These are phyloP conservation scores for Aspergillus sp. DNA, from an alignment of 2,329 filamentous ascomycete species.

Conservation along the genomic window DNA sequence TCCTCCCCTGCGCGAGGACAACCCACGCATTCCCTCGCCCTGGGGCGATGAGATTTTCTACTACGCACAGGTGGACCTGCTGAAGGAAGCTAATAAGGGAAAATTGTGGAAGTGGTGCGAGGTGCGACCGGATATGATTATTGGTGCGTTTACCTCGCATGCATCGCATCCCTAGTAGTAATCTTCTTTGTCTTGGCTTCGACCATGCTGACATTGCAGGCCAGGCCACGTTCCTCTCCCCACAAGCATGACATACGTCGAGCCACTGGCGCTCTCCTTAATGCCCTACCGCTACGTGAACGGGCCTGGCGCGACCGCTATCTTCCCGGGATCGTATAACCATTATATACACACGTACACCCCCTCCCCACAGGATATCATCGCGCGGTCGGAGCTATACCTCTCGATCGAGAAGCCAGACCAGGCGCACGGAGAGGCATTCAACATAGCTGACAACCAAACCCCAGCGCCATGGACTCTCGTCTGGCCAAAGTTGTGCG, in stretches of 20 bases:
- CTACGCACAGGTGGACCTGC: conserved; percentile 51
- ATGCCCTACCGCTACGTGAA: conserved; percentile 42
- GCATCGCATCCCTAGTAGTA: background rate
- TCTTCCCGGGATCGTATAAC: conserved; percentile 43
- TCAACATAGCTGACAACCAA: conserved; percentile 34
- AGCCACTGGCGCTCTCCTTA: conserved; percentile 46
- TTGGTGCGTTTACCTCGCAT: conserved; percentile 22
- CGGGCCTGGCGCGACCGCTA: conserved; percentile 39
- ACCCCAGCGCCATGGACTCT: conserved; percentile 19
- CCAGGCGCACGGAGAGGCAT: conserved; percentile 23
- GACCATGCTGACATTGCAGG: background rate
- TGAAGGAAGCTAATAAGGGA: conserved; percentile 40
- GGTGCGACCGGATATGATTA: conserved; percentile 50
- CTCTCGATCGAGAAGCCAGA: conserved; percentile 26
- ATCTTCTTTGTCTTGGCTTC: background rate
- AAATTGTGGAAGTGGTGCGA: conserved; percentile 53
- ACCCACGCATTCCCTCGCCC: conserved; percentile 48
- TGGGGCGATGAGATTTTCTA: conserved; percentile 53
- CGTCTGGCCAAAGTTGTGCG: conserved; percentile 26
- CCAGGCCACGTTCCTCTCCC: conserved; percentile 50
- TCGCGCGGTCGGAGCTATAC: conserved; percentile 31
- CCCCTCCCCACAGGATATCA: conserved; percentile 42
- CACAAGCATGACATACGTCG: conserved; percentile 50
- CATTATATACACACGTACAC: conserved; percentile 41
- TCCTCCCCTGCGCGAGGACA: conserved; percentile 45